phyloP scores from a whole-genome alignment of 768 basidiomycete genomes.

The Leccinum longicurvipes region DNA sequence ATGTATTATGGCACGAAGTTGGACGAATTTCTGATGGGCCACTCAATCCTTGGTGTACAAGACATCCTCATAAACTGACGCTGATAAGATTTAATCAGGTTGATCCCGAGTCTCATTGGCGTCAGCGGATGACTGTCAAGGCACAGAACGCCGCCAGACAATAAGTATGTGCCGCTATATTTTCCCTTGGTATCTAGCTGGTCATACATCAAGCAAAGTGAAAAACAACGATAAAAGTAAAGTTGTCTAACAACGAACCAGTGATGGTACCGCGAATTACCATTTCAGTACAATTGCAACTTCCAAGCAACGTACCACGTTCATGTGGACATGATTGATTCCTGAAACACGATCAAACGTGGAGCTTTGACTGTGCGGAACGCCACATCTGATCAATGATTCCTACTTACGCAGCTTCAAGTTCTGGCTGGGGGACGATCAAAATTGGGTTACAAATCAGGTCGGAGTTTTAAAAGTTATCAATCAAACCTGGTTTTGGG shows the following conservation, averaged over 20 bases:
- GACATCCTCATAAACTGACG: not conserved
- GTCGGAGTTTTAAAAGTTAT: constrained; percentile 43
- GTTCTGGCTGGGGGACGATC: not conserved
- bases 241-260: not conserved
- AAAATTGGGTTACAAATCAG: constrained; percentile 11
- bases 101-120: not conserved
- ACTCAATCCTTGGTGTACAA: too few species aligned
- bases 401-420: too few species aligned
- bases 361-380: not conserved
- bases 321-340: not conserved
- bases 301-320: not conserved
- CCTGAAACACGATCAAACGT: not conserved
- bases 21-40: not conserved
- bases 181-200: too few species aligned
- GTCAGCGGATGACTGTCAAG: not conserved
- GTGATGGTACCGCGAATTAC: too few species aligned
- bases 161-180: not conserved
- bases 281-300: not conserved
- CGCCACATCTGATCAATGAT: not conserved
- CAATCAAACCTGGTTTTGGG: constrained; percentile 20
- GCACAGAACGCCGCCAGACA: not conserved
- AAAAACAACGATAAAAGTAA: not conserved
- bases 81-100: not conserved
- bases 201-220: not conserved
- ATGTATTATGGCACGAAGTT: not conserved